A percentile compares a stretch with the other conserved stretches of the same genome.
These are phyloP conservation scores for Polyplosphaeria fusca DNA, from an alignment of 495 filamentous ascomycete species.

Conservation along the genomic window DNA sequence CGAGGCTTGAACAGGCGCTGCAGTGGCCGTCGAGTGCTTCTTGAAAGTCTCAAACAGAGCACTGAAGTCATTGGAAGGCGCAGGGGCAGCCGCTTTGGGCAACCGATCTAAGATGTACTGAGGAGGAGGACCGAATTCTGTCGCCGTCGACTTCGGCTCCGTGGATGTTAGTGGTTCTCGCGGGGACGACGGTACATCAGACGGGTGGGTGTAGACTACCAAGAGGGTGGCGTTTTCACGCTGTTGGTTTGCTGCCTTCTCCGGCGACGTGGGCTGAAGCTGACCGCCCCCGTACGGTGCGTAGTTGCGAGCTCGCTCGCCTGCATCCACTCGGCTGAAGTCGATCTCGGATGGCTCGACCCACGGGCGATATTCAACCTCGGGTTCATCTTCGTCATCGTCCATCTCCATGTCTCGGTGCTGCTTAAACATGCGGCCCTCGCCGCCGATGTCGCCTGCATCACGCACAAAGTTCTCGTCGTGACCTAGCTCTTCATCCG, in stretches of 20 bases:
- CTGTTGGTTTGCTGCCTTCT: conserved; percentile 65
- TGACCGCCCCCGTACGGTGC: conserved; percentile 61
- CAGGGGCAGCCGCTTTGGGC: conserved; percentile 35
- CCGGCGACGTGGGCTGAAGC: conserved; percentile 56
- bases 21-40: conserved; percentile 21
- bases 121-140: conserved; percentile 51
- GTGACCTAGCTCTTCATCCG: conserved; percentile 74
- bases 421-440: conserved; percentile 79
- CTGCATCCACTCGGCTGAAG: conserved; percentile 51
- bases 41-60: conserved; percentile 31
- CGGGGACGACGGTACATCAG: conserved; percentile 74
- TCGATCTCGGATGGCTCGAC: conserved; percentile 51
- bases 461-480: conserved; percentile 63
- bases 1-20: background rate
- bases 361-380: conserved; percentile 51
- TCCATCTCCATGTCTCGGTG: conserved; percentile 58
- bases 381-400: conserved; percentile 69
- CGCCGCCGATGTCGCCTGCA: conserved; percentile 65
- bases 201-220: conserved; percentile 69
- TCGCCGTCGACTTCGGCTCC: conserved; percentile 39
- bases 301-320: conserved; percentile 55
- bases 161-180: conserved; percentile 59
- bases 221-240: conserved; percentile 78
- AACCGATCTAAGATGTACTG: conserved; percentile 32
- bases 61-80: conserved; percentile 11